Percentiles rank a stretch among this genome's conserved stretches.
Conservation (phyloP, 768 basidiomycete genomes). For the Sarcomyxa edulis region DNA sequence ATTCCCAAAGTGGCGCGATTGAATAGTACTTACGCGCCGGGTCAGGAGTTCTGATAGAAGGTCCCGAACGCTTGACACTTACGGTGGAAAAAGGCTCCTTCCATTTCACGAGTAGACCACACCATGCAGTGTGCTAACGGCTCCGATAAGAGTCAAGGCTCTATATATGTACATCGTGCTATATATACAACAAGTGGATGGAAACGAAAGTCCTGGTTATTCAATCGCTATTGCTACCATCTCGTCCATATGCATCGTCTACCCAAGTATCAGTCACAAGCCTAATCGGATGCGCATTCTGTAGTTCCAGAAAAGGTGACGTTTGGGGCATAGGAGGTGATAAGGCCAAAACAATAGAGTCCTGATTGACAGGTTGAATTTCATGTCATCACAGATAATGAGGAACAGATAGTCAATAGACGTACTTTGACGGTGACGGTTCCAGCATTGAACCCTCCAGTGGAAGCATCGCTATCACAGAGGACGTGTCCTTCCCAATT, state of each 20-base stretch:
- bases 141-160: too few relatives aligned
- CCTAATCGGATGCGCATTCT: slow-evolving; percentile 46
- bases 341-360: slow-evolving; percentile 49
- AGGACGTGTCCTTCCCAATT: slow-evolving; percentile 60
- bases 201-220: too few relatives aligned
- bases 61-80: too few relatives aligned
- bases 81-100: too few relatives aligned
- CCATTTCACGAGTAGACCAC: too few relatives aligned
- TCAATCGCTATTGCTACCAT: too few relatives aligned
- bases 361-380: slow-evolving; percentile 28
- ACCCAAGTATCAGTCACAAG: slow-evolving; percentile 54
- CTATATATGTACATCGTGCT: too few relatives aligned
- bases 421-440: slow-evolving; percentile 38
- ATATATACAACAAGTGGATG: too few relatives aligned
- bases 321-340: slow-evolving; percentile 29
- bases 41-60: too few relatives aligned
- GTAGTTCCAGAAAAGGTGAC: slow-evolving; percentile 30
- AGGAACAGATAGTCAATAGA: slow-evolving; percentile 1
- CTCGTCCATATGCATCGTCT: slow-evolving; percentile 12
- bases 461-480: slow-evolving; percentile 28
- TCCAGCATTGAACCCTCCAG: slow-evolving; percentile 41
- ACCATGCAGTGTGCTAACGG: too few relatives aligned
- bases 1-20: too few relatives aligned
- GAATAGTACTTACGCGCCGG: too few relatives aligned
- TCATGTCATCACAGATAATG: slow-evolving; percentile 1